These are phyloP conservation scores for Boletus edulis DNA, from an alignment of 768 basidiomycete genomes.

Conservation along the genomic window DNA sequence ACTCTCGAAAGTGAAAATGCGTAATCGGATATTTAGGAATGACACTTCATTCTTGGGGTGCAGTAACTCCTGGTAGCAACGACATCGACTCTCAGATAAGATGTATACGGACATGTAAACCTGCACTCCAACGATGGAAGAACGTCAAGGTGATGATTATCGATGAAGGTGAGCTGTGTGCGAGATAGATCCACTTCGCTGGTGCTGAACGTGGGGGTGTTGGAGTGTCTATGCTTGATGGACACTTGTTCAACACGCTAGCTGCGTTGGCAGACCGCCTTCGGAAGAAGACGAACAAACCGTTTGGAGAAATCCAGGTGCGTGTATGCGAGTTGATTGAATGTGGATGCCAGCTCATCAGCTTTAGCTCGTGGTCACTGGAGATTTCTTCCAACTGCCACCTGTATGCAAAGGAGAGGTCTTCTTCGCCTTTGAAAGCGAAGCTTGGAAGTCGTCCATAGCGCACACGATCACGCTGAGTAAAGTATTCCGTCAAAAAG, in stretches of 20 bases:
- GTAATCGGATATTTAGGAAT: constrained; percentile 36
- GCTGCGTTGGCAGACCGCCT: constrained; percentile 49
- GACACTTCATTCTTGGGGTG: constrained; percentile 62
- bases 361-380: constrained; percentile 47
- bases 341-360: not conserved
- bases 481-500: constrained; percentile 76
- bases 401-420: constrained; percentile 46
- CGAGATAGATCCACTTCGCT: not conserved
- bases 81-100: constrained; percentile 44
- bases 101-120: constrained; percentile 52
- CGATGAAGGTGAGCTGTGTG: constrained; percentile 51
- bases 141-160: constrained; percentile 57
- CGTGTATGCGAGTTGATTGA: not conserved
- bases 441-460: constrained; percentile 42
- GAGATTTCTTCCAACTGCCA: constrained; percentile 61
- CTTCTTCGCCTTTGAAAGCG: constrained; percentile 67
- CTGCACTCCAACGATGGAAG: constrained; percentile 56
- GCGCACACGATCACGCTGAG: constrained; percentile 61
- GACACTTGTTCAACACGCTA: constrained; percentile 57
- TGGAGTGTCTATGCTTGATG: constrained; percentile 72
- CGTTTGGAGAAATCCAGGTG: constrained; percentile 70
- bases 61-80: constrained; percentile 47
- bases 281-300: constrained; percentile 46
- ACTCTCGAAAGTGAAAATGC: not conserved
- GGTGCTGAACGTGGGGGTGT: not conserved